phyloP scores from a whole-genome alignment of 2,329 filamentous ascomycete genomes.

The Dothideomycetes sp. region DNA sequence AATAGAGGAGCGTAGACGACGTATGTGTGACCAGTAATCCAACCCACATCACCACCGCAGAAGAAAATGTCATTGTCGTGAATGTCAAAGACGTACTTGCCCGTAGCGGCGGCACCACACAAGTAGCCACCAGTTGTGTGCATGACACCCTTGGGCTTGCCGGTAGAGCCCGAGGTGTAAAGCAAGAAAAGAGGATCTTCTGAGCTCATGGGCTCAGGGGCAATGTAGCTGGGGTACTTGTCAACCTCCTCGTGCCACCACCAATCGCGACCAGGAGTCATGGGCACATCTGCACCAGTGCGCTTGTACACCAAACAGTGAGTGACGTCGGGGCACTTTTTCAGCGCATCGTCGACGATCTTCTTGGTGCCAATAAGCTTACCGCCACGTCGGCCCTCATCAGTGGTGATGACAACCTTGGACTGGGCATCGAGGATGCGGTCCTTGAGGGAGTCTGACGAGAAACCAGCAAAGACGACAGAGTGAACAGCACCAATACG shows the following conservation, averaged over 20 bases:
- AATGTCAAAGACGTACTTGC: slow-evolving; percentile 98
- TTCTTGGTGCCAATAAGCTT: slow-evolving; percentile 98
- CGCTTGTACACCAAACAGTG: slow-evolving; percentile 89
- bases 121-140: slow-evolving; percentile 94
- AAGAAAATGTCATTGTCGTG: slow-evolving; percentile 91
- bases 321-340: slow-evolving; percentile 83
- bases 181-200: slow-evolving; percentile 96
- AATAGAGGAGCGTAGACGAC: slow-evolving; percentile 93
- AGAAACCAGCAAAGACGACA: slow-evolving; percentile 96
- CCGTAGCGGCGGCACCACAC: slow-evolving; percentile 83
- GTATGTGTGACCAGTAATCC: slow-evolving; percentile 98
- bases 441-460: slow-evolving; percentile 88
- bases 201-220: slow-evolving; percentile 79
- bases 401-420: slow-evolving; percentile 91
- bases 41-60: slow-evolving; percentile 95
- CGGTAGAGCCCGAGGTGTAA: slow-evolving; percentile 95
- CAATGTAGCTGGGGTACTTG: slow-evolving; percentile 89
- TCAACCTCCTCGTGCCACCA: slow-evolving; percentile 99
- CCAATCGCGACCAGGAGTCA: slow-evolving; percentile 77
- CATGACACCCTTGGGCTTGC: slow-evolving; percentile 98
- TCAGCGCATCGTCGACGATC: slow-evolving; percentile 95
- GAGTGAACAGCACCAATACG: slow-evolving; percentile 96
- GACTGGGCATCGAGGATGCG: slow-evolving; percentile 84
- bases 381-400: slow-evolving; percentile 95
- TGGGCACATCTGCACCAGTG: slow-evolving; percentile 85